A percentile compares a stretch with the other conserved stretches of the same genome.
phyloP scores from a whole-genome alignment of 2,329 filamentous ascomycete genomes.

The Beauveria varroae region DNA sequence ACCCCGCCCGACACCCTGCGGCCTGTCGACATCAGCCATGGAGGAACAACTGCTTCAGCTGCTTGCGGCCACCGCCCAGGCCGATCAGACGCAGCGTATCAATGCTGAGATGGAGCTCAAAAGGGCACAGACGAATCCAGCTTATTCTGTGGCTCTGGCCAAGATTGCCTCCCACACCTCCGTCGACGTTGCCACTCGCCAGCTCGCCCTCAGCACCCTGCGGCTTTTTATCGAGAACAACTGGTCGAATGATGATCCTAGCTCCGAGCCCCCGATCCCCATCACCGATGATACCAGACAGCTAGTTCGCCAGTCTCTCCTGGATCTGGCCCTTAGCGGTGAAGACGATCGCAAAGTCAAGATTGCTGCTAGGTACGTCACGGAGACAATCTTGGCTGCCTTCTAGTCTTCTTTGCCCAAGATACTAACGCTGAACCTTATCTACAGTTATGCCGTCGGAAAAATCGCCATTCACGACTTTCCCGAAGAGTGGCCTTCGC shows the following conservation, averaged over 20 bases:
- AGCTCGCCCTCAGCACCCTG: slow-evolving; percentile 72
- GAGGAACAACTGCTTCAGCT: slow-evolving; percentile 88
- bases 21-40: slow-evolving; percentile 45
- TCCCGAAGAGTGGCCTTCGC: slow-evolving; percentile 86
- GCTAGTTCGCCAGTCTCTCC: slow-evolving; percentile 63
- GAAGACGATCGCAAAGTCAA: slow-evolving; percentile 81
- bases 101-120: slow-evolving; percentile 79
- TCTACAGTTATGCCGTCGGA: slow-evolving; percentile 63
- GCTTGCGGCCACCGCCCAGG: slow-evolving; percentile 76
- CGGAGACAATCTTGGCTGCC: background rate
- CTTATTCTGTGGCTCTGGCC: slow-evolving; percentile 72
- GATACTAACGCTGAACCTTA: background rate
- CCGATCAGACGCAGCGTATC: slow-evolving; percentile 69
- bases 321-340: slow-evolving; percentile 67
- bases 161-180: slow-evolving; percentile 72
- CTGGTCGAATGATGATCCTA: slow-evolving; percentile 72
- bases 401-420: background rate
- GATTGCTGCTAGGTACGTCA: slow-evolving; percentile 68
- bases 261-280: slow-evolving; percentile 53
- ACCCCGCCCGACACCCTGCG: background rate
- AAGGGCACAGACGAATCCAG: slow-evolving; percentile 58
- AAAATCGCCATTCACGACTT: slow-evolving; percentile 94
- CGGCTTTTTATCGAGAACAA: slow-evolving; percentile 77
- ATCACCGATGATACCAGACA: slow-evolving; percentile 68
- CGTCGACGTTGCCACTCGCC: slow-evolving; percentile 67